phyloP scores from a whole-genome alignment of 1,139 yeast species.

The Lodderomyces orthopsilosis region DNA sequence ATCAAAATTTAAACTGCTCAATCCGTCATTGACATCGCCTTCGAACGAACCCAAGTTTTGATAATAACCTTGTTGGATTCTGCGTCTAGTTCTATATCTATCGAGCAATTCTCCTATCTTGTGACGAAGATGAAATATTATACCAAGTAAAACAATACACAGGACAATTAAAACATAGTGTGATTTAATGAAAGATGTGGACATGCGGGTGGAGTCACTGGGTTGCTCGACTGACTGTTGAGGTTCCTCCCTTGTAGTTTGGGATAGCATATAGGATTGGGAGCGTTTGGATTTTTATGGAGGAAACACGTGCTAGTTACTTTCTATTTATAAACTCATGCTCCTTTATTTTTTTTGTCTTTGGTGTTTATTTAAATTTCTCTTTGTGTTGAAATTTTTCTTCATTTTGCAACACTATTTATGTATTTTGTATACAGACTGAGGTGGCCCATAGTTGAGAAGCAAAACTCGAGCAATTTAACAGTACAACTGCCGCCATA shows the following conservation, averaged over 20 bases:
- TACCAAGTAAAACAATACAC: background rate
- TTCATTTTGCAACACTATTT: too few relatives aligned
- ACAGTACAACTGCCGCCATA: too few relatives aligned
- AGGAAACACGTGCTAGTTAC: background rate
- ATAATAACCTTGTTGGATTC: conserved; percentile 19
- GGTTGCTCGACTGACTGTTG: background rate
- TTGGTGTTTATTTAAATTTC: too few relatives aligned
- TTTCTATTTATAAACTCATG: background rate
- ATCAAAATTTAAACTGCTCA: conserved; percentile 60
- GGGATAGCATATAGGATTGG: background rate
- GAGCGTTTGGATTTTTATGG: background rate
- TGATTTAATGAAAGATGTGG: conserved; percentile 3
- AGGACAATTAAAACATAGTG: conserved; percentile 7
- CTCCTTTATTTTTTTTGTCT: too few relatives aligned
- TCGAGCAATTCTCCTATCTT: conserved; percentile 24
- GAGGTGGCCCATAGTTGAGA: too few relatives aligned
- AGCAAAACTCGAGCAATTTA: too few relatives aligned
- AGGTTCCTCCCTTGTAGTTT: background rate
- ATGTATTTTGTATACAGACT: too few relatives aligned
- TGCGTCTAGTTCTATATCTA: conserved; percentile 23
- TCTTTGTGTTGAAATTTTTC: too few relatives aligned
- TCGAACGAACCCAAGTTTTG: conserved; percentile 39
- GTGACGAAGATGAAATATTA: conserved; percentile 24
- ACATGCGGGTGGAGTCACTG: background rate
- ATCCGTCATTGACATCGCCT: conserved; percentile 64